Base-by-base conservation (phyloP, 345 rosid genomes). In the Trapa incisa region DNA sequence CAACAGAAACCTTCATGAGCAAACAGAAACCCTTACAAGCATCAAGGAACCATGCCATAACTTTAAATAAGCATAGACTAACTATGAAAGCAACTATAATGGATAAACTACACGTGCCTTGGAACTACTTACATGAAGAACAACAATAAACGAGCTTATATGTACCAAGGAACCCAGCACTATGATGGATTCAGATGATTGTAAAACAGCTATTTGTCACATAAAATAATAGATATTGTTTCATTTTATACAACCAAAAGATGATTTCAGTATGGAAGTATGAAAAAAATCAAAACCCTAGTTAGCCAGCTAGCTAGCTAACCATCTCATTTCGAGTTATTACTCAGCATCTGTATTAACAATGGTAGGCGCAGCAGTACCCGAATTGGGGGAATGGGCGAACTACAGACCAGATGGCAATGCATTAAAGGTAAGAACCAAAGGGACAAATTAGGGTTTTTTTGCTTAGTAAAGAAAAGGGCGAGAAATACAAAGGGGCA, bases 361-460 rank as follows among this genome's bases (percentile, higher is more conserved):
- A 32, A 32, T 7, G 13, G 8, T 32, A 33, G 38, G 63, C 15
- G 4, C 37, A 35, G 37, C 63, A 32, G 0, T 58, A 35, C 5
- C 35, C 15, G 2, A 32, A 58, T 58, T 6, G 33, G 32, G 16
- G 7, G 32, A 58, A 5, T 35, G 63, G 9, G 35, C 37, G 32
- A 58, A 58, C 15, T 38, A 5, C 63, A 58, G 38, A 58, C 63
- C 63, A 11, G 38, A 58, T 58, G 16, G 63, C 33, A 58, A 58
- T 12, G 11, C 13, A 29, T 58, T 33, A 58, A 0, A 22, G 9
- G 15, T 11, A 3, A 5, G 38, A 2, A 69, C 36, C 33, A 37
- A 43, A 69, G 42, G 43, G 53, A 11, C 8, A 69, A 50, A 69
- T 69, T 69, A 69, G 71, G 71, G 71, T 69, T 69, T 69, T 54